These are phyloP conservation scores for Aspergillus jensenii DNA, from an alignment of 2,329 filamentous ascomycete genomes.

Conservation along the genomic window DNA sequence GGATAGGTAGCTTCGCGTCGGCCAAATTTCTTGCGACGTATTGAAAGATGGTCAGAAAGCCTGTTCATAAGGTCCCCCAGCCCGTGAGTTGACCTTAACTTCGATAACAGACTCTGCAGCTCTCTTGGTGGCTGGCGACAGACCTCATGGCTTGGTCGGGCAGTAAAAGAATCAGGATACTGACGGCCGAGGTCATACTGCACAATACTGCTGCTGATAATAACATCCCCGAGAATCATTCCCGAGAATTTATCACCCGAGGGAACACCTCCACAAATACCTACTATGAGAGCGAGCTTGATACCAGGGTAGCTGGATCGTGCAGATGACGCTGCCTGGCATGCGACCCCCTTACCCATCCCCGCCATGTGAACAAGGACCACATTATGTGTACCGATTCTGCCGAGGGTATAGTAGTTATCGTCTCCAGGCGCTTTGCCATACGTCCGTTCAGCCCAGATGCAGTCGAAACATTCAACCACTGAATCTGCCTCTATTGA, in stretches of 20 bases:
- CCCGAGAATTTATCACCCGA: neutral
- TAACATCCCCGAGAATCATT: slow-evolving; percentile 3
- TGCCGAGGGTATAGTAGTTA: slow-evolving; percentile 4
- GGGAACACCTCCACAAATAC: neutral
- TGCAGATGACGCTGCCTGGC: neutral
- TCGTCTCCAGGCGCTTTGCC: neutral
- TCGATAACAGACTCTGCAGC: neutral
- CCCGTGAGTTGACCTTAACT: neutral
- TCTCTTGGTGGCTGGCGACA: too few species aligned
- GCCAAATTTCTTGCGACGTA: neutral
- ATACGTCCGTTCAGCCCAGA: neutral
- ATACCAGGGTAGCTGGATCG: neutral
- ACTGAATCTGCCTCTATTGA: slow-evolving; percentile 4
- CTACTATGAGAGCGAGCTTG: slow-evolving; percentile 1
- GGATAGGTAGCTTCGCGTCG: neutral
- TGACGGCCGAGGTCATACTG: neutral
- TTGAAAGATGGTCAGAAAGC: neutral
- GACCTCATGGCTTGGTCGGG: neutral
- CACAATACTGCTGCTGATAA: neutral
- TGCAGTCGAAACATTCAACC: neutral
- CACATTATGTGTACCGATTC: neutral
- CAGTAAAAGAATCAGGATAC: slow-evolving; percentile 14
- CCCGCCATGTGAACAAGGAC: neutral
- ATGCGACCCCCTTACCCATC: neutral
- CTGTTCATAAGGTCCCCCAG: neutral